Base-by-base conservation (phyloP, 2,329 filamentous ascomycete genomes). In the Ceratocystis cacaofunesta region DNA sequence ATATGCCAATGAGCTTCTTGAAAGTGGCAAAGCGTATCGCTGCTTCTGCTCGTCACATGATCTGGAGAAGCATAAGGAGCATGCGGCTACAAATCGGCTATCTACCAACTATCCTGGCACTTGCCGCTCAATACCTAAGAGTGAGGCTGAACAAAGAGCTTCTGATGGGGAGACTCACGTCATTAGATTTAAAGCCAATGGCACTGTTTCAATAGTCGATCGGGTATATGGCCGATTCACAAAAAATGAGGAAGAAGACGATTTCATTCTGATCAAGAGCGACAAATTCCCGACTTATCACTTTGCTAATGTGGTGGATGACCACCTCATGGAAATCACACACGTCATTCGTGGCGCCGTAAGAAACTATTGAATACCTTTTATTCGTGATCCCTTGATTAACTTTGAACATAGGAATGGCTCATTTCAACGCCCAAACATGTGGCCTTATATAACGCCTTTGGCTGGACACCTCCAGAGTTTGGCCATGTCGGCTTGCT, bases 221-320 rank as follows among this genome's bases (percentile, higher is more conserved):
- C 75, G 92, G 44, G 86, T 97, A 8, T 95, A 95, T 71, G 90
- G 90, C 44, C 74, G 75, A 10, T 85, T 87, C 69, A 76, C 80
- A 75, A 80, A 82, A 72, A 76, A 77, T 71, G 72, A 80, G 69
- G 69, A 76, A 63, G 76, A 85, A 73, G 90, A 94, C 69, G 92
- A 97, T 71, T 92, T 91, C 22, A 89, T 99, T 68, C 79, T 99
- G 50, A 78, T 96, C 68, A 99, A 99, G 75, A 87, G 86, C 0
- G 94, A 99, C 73, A 92, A 91, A 0, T 88, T 88, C 69, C 94
- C 94, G 0, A 99, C 95, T 0, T 99, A 99, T 72, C 94, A 99
- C 74, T 86, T 99, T 68, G 94, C 94, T 3, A 99, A 97, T 72
- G 92, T 99, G 7, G 87, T 99, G 3, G 94, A 99, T 72, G 94